phyloP scores from a whole-genome alignment of 768 basidiomycete species.

The Mycena capillaripes region DNA sequence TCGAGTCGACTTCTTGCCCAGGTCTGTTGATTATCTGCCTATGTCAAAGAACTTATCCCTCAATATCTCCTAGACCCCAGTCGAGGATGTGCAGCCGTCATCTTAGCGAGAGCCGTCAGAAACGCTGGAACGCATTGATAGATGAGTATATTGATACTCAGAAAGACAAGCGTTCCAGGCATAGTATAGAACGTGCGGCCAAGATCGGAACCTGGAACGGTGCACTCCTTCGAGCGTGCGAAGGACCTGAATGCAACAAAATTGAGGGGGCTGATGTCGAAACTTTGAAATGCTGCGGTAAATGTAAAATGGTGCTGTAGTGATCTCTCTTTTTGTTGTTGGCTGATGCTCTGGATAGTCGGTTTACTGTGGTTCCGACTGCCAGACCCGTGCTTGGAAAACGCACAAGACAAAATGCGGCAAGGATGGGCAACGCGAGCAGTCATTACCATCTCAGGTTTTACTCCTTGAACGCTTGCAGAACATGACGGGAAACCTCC shows the following conservation, averaged over 20 bases:
- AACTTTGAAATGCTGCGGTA: constrained; percentile 9
- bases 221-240: constrained; percentile 16
- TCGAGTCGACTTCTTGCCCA: neutral
- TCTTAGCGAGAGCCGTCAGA: neutral
- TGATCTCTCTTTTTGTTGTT: neutral
- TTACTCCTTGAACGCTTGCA: neutral
- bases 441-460: constrained; percentile 11
- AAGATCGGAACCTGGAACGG: constrained; percentile 24
- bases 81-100: neutral
- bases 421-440: constrained; percentile 6
- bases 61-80: constrained; percentile 2
- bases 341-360: neutral
- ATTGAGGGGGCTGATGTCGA: neutral
- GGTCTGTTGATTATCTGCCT: neutral
- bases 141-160: constrained; percentile 21
- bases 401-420: constrained; percentile 9
- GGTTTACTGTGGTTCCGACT: constrained; percentile 2
- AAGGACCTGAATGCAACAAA: constrained; percentile 14
- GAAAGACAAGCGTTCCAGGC: neutral
- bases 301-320: constrained; percentile 18
- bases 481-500: neutral
- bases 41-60: neutral
- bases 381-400: constrained; percentile 20
- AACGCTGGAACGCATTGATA: constrained; percentile 9
- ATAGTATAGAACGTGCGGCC: constrained; percentile 17